phyloP scores from a whole-genome alignment of 495 filamentous ascomycete species.

The Tetracladium setigerum region DNA sequence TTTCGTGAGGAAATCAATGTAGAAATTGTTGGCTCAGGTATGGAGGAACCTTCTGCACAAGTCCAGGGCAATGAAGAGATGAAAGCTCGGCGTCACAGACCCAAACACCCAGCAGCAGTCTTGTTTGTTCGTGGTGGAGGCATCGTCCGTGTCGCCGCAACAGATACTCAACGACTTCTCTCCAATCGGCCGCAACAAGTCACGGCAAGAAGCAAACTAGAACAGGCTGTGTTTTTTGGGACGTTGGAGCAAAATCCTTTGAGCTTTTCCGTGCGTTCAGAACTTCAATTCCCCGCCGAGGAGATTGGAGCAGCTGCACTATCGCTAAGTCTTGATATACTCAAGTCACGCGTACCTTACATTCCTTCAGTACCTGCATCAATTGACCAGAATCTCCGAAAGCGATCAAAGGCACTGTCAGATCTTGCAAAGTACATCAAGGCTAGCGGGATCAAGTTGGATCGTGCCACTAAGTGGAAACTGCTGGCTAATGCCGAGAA shows the following conservation, averaged over 20 bases:
- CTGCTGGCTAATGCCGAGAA: constrained; percentile 88
- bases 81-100: constrained; percentile 38
- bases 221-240: constrained; percentile 91
- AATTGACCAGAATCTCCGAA: constrained; percentile 69
- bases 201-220: constrained; percentile 79
- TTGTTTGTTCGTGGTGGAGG: constrained; percentile 75
- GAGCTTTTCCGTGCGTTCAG: constrained; percentile 58
- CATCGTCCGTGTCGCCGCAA: constrained; percentile 61
- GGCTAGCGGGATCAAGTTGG: constrained; percentile 42
- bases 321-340: constrained; percentile 71
- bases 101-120: constrained; percentile 57
- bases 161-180: constrained; percentile 42
- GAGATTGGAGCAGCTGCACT: constrained; percentile 76
- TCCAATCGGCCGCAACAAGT: constrained; percentile 43
- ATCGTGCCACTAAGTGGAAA: constrained; percentile 62
- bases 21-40: constrained; percentile 54
- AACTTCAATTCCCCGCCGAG: constrained; percentile 50
- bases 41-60: constrained; percentile 41
- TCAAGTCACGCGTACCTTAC: constrained; percentile 64
- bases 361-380: constrained; percentile 64
- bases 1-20: constrained; percentile 59
- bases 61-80: constrained; percentile 32
- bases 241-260: constrained; percentile 71
- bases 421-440: constrained; percentile 63
- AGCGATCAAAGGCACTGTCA: constrained; percentile 59